These are phyloP conservation scores for Penicillium sp. DNA, from an alignment of 2,329 filamentous ascomycete species.

Conservation along the genomic window DNA sequence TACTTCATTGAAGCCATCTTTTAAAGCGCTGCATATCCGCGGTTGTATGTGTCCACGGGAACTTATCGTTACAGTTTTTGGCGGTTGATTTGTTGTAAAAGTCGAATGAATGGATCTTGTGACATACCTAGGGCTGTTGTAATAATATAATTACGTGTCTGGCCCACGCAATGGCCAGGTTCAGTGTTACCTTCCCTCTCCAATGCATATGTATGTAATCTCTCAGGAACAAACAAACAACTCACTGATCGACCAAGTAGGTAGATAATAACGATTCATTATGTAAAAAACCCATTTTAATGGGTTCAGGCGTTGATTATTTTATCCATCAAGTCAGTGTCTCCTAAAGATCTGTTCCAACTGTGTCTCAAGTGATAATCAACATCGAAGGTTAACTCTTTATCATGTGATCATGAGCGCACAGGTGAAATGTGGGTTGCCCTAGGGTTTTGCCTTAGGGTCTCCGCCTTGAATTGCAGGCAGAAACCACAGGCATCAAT, in stretches of 20 bases:
- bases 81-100: slow-evolving; percentile 10
- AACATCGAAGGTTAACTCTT: no score
- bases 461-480: neutral
- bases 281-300: neutral
- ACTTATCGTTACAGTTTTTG: slow-evolving; percentile 8
- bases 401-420: neutral
- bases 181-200: neutral
- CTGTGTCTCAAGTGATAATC: neutral
- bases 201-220: neutral
- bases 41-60: slow-evolving; percentile 3
- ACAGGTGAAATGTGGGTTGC: neutral
- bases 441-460: neutral
- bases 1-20: slow-evolving; percentile 80
- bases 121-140: slow-evolving; percentile 8
- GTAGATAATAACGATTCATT: neutral
- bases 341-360: neutral
- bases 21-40: slow-evolving; percentile 27
- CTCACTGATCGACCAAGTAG: neutral
- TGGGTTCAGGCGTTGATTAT: neutral
- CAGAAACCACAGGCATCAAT: neutral
- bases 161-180: neutral
- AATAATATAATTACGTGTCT: slow-evolving; percentile 14
- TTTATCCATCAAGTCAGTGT: neutral
- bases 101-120: slow-evolving; percentile 12
- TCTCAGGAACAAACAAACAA: neutral